A percentile compares a stretch with the other conserved stretches of the same genome.
These are phyloP conservation scores for Cystobasidium onofrii DNA, from an alignment of 768 basidiomycete species.

Conservation along the genomic window DNA sequence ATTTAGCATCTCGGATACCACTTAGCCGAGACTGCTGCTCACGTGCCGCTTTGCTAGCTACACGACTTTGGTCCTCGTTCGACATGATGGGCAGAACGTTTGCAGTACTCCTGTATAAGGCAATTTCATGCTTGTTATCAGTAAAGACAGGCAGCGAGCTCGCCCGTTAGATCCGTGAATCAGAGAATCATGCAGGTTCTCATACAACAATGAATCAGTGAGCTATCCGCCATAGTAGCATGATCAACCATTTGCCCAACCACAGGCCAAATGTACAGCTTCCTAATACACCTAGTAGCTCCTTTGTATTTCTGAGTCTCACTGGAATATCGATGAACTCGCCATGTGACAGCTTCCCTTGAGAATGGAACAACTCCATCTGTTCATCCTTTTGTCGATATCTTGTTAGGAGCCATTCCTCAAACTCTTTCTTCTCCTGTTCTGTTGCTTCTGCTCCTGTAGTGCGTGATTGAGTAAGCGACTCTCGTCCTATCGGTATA, in stretches of 20 bases:
- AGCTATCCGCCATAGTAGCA: background rate
- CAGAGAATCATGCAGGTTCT: no score
- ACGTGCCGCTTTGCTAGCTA: no score
- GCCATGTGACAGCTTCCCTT: constrained; percentile 2
- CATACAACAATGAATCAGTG: no score
- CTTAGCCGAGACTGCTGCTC: no score
- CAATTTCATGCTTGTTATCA: no score
- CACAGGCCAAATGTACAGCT: background rate
- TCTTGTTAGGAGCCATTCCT: constrained; percentile 67
- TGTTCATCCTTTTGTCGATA: constrained; percentile 80
- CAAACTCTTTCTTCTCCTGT: constrained; percentile 61
- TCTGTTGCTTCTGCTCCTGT: constrained; percentile 48
- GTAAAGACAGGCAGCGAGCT: no score
- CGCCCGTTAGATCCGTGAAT: no score
- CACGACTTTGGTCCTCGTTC: no score
- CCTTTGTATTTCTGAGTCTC: background rate
- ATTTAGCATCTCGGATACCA: no score
- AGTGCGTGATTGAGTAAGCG: background rate
- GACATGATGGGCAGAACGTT: no score
- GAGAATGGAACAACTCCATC: constrained; percentile 55
- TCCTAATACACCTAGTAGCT: background rate
- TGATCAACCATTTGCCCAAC: background rate
- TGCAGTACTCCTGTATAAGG: no score
- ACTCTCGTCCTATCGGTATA: constrained; percentile 44
- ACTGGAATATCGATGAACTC: constrained; percentile 20